Evolutionary conservation across 441 rosid species (phyloP), one percentile per base, ranked within the genome.

Genomic region (Hura crepitans): DNA sequence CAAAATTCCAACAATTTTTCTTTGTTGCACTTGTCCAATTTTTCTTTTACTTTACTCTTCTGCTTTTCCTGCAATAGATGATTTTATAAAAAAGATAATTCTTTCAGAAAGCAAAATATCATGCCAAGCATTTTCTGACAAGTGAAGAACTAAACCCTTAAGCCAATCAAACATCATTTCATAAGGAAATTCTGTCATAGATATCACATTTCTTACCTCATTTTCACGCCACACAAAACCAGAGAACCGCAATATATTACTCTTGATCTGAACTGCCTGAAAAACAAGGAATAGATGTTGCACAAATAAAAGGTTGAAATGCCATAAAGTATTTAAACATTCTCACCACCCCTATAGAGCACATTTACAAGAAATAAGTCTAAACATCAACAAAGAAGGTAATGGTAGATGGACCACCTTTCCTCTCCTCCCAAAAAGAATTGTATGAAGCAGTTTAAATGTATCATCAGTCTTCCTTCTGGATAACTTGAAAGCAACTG

Each of bases 201-300:
- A 45, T 55, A 45, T 42, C 62, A 54, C 13, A 20, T 43, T 14
- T 50, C 75, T 74, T 79, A 92, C 99, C 99, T 90, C 97, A 74
- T 94, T 83, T 63, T 83, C 96, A 82, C 77, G 97, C 97, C 97
- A 94, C 56, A 89, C 96, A 77, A 92, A 94, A 65, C 99, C 99
- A 75, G 99, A 94, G 79, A 94, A 94, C 45, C 88, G 84, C 66
- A 85, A 82, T 75, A 94, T 85, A 75, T 94, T 86, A 72, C 86
- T 86, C 89, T 86, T 94, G 71, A 94, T 76, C 82, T 92, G 92
- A 76, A 81, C 59, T 45, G 97, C 99, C 99, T 94, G 90, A 74
- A 72, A 69, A 76, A 61, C 27, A 78, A 78, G 73, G 75, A 77
- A 74, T 23, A 53, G 60, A 66, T 66, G 59, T 69, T 20, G 73